A percentile compares a stretch with the other conserved stretches of the same genome.
These are phyloP conservation scores for Dissophora globulifera DNA, from an alignment of 192 early-diverging fungal genomes.

Conservation along the genomic window DNA sequence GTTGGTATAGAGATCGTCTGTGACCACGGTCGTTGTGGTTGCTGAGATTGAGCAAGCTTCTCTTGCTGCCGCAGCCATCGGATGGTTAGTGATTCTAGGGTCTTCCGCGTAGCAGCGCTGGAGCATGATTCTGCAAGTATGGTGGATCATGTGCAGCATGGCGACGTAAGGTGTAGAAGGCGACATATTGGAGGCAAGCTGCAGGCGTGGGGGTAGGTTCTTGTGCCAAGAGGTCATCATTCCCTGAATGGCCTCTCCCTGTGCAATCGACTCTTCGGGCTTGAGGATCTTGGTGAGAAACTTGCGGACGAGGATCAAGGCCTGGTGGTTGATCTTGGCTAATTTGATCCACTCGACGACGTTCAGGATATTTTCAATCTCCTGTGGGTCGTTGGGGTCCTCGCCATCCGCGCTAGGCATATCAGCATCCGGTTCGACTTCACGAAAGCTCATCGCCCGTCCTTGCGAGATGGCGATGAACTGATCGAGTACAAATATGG, in stretches of 20 bases:
- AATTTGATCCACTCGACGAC: conserved; percentile 38
- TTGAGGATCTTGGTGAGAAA: conserved; percentile 32
- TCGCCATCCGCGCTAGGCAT: conserved; percentile 25
- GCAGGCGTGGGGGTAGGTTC: conserved; percentile 46
- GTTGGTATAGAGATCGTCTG: conserved; percentile 52
- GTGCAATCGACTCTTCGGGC: conserved; percentile 39
- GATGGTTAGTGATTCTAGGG: conserved; percentile 55
- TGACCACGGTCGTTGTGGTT: conserved; percentile 59
- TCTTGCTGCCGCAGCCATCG: conserved; percentile 25
- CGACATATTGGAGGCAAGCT: conserved; percentile 39
- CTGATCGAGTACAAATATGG: conserved; percentile 36
- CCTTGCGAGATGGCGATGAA: conserved; percentile 41
- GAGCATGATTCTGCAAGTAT: conserved; percentile 55
- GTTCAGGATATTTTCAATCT: conserved; percentile 42
- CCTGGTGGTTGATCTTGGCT: conserved; percentile 41
- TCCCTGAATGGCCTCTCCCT: conserved; percentile 21
- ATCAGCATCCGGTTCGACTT: conserved; percentile 42
- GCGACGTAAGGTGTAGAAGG: conserved; percentile 56
- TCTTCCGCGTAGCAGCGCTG: conserved; percentile 59
- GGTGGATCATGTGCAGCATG: conserved; percentile 63
- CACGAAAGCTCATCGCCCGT: conserved; percentile 33
- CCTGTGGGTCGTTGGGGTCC: conserved; percentile 29
- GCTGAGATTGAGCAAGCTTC: conserved; percentile 57
- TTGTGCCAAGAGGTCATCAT: conserved; percentile 33
- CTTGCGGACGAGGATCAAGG: conserved; percentile 29